These are phyloP conservation scores for Populus nigra DNA, from an alignment of 345 rosid genomes.

Conservation along the genomic window DNA sequence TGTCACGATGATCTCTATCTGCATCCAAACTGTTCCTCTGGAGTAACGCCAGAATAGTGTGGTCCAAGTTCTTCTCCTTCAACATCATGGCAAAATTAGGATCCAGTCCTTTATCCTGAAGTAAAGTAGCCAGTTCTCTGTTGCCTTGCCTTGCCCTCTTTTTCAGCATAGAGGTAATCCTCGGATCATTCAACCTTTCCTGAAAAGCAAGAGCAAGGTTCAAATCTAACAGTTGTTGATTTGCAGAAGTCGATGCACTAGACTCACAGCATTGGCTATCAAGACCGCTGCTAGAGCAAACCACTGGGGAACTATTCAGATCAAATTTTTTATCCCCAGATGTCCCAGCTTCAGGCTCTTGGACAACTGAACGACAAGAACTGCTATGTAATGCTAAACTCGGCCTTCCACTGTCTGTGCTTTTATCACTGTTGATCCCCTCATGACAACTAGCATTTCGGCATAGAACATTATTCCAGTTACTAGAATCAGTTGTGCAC, in stretches of 20 bases:
- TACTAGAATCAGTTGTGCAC: conserved; percentile 45
- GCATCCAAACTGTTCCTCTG: conserved; percentile 99
- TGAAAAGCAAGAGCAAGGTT: conserved; percentile 86
- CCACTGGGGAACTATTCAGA: conserved; percentile 49
- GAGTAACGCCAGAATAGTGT: conserved; percentile 87
- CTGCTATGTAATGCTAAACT: conserved; percentile 83
- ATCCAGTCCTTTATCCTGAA: conserved; percentile 97
- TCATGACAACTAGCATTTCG: conserved; percentile 78
- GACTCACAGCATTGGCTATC: conserved; percentile 96
- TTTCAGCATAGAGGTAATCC: conserved; percentile 82
- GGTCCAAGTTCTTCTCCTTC: conserved; percentile 95
- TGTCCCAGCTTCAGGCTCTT: conserved; percentile 78
- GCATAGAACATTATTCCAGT: conserved; percentile 53
- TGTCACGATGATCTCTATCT: conserved; percentile 95
- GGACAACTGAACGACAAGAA: conserved; percentile 84
- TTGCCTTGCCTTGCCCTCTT: conserved; percentile 81
- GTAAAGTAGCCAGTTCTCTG: conserved; percentile 71
- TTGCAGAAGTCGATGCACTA: conserved; percentile 76
- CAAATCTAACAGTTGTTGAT: conserved; percentile 78
- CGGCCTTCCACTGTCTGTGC: conserved; percentile 94
- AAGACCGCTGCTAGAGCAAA: conserved; percentile 84
- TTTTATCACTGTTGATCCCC: conserved; percentile 81
- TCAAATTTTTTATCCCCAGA: conserved; percentile 64
- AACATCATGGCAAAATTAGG: conserved; percentile 99
- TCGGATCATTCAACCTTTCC: conserved; percentile 82